Evolutionary conservation across 2,329 filamentous ascomycete genomes (phyloP).

Genomic region (Paraphoma chrysanthemicola): DNA sequence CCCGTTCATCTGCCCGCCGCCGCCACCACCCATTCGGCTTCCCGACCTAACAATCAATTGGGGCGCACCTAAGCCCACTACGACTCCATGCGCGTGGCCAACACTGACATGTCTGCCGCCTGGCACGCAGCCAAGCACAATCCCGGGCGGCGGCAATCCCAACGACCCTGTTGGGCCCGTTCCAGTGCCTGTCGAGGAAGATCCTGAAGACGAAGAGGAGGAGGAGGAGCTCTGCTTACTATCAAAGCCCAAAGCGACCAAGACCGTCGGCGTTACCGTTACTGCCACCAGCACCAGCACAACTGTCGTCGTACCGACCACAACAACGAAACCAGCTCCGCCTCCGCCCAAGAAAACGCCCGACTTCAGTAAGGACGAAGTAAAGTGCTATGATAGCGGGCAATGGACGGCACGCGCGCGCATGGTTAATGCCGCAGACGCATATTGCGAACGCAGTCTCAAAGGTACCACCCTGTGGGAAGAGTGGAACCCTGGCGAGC

Average conservation of each 20-base stretch:
- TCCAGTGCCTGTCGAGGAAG: no score
- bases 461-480: background rate
- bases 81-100: slow-evolving; percentile 6
- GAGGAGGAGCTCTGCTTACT: no score
- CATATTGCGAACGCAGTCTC: background rate
- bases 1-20: slow-evolving; percentile 1
- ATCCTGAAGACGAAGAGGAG: no score
- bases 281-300: no score
- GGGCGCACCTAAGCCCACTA: slow-evolving; percentile 6
- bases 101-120: background rate
- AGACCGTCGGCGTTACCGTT: no score
- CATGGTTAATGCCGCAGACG: background rate
- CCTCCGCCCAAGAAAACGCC: slow-evolving; percentile 2
- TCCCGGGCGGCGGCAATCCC: background rate
- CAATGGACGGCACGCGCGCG: background rate
- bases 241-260: no score
- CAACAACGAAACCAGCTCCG: background rate
- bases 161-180: no score
- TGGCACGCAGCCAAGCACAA: background rate
- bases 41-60: slow-evolving; percentile 1
- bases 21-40: slow-evolving; percentile 1
- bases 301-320: no score
- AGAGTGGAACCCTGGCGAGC: slow-evolving; percentile 1
- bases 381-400: slow-evolving; percentile 9
- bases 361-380: slow-evolving; percentile 5